Evolutionary conservation across 2,329 filamentous ascomycete species (phyloP).

Genomic region (Nigrospora osmanthi): DNA sequence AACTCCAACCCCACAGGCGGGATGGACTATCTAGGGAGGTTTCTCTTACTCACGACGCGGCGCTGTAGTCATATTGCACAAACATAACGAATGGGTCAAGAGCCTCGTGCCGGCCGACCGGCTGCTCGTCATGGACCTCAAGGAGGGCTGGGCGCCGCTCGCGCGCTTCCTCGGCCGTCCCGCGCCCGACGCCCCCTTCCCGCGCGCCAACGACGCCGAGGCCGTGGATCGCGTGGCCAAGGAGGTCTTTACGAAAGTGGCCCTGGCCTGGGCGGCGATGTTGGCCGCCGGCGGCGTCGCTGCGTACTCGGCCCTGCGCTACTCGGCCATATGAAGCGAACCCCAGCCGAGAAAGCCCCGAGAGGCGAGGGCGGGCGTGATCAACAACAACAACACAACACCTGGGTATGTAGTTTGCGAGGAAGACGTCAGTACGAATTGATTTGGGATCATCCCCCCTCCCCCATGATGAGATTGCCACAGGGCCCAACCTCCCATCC

Average conservation of each 20-base stretch:
- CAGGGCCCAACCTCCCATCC: too few relatives aligned
- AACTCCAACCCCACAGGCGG: too few relatives aligned
- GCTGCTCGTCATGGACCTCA: conserved; percentile 16
- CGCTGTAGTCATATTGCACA: not conserved
- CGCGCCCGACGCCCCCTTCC: conserved; percentile 4
- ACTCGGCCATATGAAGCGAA: too few relatives aligned
- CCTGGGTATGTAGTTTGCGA: too few relatives aligned
- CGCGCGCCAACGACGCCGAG: conserved; percentile 15
- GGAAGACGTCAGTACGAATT: too few relatives aligned
- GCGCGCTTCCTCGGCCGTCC: conserved; percentile 13
- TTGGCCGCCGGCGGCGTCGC: not conserved
- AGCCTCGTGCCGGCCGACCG: conserved; percentile 9
- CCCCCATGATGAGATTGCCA: too few relatives aligned
- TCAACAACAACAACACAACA: too few relatives aligned
- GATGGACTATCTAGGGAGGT: too few relatives aligned
- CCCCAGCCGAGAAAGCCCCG: too few relatives aligned
- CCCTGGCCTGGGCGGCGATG: not conserved
- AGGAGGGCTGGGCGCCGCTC: conserved; percentile 16
- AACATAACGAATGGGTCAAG: conserved; percentile 7
- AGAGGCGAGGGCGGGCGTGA: too few relatives aligned
- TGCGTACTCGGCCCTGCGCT: not conserved
- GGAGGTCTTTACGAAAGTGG: not conserved
- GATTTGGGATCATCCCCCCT: too few relatives aligned
- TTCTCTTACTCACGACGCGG: too few relatives aligned
- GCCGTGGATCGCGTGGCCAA: conserved; percentile 8